These are phyloP conservation scores for Phalaenopsis aphrodite DNA, from an alignment of 106 monocot species.

Conservation along the genomic window DNA sequence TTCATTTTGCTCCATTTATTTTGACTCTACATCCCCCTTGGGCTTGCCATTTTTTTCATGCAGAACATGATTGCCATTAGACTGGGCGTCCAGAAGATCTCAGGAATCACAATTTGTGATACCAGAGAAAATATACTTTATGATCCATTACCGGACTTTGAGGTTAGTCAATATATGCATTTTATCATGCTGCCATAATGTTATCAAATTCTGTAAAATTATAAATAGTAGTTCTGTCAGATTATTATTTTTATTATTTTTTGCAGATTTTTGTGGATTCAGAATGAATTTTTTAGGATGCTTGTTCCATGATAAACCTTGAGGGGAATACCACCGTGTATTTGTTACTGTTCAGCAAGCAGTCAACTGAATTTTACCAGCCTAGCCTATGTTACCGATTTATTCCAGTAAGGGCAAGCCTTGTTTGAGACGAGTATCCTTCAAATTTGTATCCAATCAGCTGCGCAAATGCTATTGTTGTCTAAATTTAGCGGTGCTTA, in stretches of 20 bases:
- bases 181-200: neutral
- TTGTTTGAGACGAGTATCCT: no score
- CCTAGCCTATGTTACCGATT: neutral
- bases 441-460: no score
- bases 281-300: neutral
- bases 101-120: slow-evolving; percentile 61
- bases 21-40: neutral
- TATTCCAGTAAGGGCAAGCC: no score
- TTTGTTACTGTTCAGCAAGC: neutral
- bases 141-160: slow-evolving; percentile 69
- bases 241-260: no score
- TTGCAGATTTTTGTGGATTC: slow-evolving; percentile 41
- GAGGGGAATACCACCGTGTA: neutral
- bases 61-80: slow-evolving; percentile 67
- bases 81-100: slow-evolving; percentile 62
- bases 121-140: slow-evolving; percentile 32
- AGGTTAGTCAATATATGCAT: slow-evolving; percentile 28
- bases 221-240: neutral
- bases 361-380: neutral
- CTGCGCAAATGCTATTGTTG: no score
- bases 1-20: neutral
- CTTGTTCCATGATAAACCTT: neutral
- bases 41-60: neutral
- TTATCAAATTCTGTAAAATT: neutral
- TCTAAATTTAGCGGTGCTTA: no score